A percentile compares a stretch with the other conserved stretches of the same genome.
Conservation (phyloP, 148 eudicot species). For the Silene conica region DNA sequence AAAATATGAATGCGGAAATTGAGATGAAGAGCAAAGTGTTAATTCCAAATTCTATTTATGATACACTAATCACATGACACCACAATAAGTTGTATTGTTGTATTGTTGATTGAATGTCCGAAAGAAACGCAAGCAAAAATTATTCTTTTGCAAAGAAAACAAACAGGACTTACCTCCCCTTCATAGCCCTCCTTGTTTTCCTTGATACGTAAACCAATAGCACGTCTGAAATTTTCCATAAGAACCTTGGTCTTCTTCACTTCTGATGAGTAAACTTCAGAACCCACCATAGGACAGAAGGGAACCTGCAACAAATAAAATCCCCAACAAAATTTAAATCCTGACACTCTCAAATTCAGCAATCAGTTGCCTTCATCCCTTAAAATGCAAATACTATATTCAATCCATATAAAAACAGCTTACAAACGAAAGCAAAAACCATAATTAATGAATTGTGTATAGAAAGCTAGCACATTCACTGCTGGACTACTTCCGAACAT, state of each 20-base stretch:
- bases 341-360: background rate
- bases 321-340: background rate
- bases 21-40: too few species aligned
- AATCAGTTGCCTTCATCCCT: background rate
- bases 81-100: background rate
- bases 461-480: background rate
- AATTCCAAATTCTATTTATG: background rate
- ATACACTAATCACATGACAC: background rate
- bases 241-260: slow-evolving; percentile 98
- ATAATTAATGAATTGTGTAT: background rate
- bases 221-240: slow-evolving; percentile 91
- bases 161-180: slow-evolving; percentile 69
- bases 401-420: background rate
- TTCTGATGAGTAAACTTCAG: slow-evolving; percentile 98
- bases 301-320: slow-evolving; percentile 55
- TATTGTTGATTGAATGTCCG: background rate
- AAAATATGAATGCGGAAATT: too few species aligned
- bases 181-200: slow-evolving; percentile 97
- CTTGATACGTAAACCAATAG: slow-evolving; percentile 94
- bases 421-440: background rate
- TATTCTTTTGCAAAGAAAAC: background rate
- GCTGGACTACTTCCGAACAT: background rate
- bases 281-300: slow-evolving; percentile 99
- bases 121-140: background rate
- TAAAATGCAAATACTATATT: slow-evolving; percentile 2